phyloP scores from a whole-genome alignment of 345 rosid species.

The Syzygium oleosum region DNA sequence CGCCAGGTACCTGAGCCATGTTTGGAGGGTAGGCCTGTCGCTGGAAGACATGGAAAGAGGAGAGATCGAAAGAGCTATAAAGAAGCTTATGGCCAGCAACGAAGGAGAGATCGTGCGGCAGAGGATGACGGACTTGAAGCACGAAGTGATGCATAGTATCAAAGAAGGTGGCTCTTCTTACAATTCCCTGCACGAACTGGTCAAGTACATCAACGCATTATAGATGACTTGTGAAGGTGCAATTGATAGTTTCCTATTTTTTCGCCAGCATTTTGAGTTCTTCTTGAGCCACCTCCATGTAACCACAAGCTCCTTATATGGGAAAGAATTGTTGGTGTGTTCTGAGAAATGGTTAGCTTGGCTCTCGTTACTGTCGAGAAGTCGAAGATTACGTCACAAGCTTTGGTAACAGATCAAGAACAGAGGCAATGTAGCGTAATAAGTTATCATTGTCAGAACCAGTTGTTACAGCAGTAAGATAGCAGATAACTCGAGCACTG shows the following conservation, averaged over 20 bases:
- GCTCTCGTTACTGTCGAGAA: background rate
- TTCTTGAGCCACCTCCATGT: background rate
- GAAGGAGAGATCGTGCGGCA: conserved; percentile 18
- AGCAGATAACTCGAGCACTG: background rate
- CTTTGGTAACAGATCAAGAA: background rate
- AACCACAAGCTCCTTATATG: background rate
- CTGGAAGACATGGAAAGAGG: conserved; percentile 12
- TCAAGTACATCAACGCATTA: background rate
- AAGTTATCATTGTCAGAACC: background rate
- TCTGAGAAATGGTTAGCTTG: background rate
- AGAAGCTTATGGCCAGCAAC: conserved; percentile 8
- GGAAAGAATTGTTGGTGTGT: background rate
- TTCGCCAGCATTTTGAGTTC: background rate
- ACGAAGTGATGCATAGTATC: background rate
- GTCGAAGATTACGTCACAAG: background rate
- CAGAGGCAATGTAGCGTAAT: background rate
- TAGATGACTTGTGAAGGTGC: background rate
- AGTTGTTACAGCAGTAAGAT: background rate
- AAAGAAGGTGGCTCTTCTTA: conserved; percentile 12
- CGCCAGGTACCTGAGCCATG: conserved; percentile 10
- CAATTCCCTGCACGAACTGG: background rate
- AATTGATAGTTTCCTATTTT: background rate
- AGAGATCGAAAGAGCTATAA: conserved; percentile 3
- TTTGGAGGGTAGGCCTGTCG: conserved; percentile 20
- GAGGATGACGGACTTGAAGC: conserved; percentile 7